Evolutionary conservation across 2,329 filamentous ascomycete species (phyloP).

Genomic region (Dothistroma septosporum): DNA sequence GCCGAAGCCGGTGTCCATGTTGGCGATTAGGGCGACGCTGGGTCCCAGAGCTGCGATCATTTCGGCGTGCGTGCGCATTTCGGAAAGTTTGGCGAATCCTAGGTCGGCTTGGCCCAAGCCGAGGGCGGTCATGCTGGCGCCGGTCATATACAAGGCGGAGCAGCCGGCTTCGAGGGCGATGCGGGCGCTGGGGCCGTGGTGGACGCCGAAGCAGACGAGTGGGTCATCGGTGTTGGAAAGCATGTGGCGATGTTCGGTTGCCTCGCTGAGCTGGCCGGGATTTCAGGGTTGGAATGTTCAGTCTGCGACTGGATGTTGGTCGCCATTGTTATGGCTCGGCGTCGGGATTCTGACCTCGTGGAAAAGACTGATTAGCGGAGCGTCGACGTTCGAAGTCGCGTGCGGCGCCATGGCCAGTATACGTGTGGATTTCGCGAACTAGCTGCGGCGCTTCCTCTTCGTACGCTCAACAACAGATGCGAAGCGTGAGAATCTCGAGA

Average conservation of each 20-base stretch:
- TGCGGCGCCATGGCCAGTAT: not conserved
- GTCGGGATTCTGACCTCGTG: not conserved
- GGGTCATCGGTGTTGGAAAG: constrained; percentile 30
- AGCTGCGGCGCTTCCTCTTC: too few species aligned
- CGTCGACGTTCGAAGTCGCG: not conserved
- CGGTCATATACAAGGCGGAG: constrained; percentile 48
- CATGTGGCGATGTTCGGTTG: constrained; percentile 18
- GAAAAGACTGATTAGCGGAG: not conserved
- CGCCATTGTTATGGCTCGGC: not conserved
- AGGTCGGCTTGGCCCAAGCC: constrained; percentile 24
- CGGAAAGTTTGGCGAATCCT: constrained; percentile 18
- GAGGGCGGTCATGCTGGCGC: constrained; percentile 24
- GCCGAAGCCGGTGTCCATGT: constrained; percentile 29
- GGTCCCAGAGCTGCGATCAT: constrained; percentile 21
- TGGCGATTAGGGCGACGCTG: constrained; percentile 22
- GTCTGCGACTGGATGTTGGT: not conserved
- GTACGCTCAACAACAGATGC: too few species aligned
- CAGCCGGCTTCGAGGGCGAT: constrained; percentile 49
- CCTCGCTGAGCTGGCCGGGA: not conserved
- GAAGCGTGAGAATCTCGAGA: too few species aligned
- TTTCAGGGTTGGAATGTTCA: not conserved
- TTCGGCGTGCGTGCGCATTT: constrained; percentile 23
- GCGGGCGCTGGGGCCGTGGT: constrained; percentile 60
- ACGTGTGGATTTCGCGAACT: too few species aligned
- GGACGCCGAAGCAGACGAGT: constrained; percentile 59